Evolutionary conservation across 2,329 filamentous ascomycete genomes (phyloP).

Genomic region (Aureobasidium sp.): DNA sequence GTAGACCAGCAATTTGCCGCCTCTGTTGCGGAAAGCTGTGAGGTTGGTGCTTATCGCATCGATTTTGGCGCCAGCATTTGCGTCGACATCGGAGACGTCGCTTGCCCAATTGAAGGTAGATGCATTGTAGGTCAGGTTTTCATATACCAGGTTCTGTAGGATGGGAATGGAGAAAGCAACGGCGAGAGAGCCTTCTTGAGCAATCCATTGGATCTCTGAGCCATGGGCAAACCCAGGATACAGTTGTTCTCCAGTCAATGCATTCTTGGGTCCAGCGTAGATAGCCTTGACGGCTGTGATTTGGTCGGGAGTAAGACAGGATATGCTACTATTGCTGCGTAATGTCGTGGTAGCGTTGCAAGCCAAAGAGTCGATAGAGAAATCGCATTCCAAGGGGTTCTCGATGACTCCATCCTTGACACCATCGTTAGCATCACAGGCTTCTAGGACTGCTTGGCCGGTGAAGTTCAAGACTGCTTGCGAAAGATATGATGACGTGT

Average conservation of each 20-base stretch:
- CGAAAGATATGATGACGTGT: conserved; percentile 21
- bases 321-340: conserved; percentile 4
- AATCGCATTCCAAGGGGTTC: conserved; percentile 38
- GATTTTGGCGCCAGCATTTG: conserved; percentile 30
- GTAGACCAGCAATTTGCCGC: conserved; percentile 34
- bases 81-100: conserved; percentile 31
- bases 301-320: conserved; percentile 30
- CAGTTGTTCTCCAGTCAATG: conserved; percentile 22
- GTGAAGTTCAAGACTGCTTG: conserved; percentile 30
- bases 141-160: conserved; percentile 38
- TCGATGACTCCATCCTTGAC: conserved; percentile 43
- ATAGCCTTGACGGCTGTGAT: conserved; percentile 28
- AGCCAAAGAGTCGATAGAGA: conserved; percentile 28
- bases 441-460: conserved; percentile 28
- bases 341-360: conserved; percentile 22
- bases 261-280: conserved; percentile 27
- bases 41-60: conserved; percentile 33
- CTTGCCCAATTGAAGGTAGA: conserved; percentile 32
- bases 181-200: conserved; percentile 31
- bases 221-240: conserved; percentile 38
- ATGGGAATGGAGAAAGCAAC: conserved; percentile 33
- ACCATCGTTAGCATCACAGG: conserved; percentile 45
- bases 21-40: conserved; percentile 24
- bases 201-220: conserved; percentile 34
- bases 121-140: conserved; percentile 32